These are phyloP conservation scores for Eimeria praecox DNA, from an alignment of 169 alveolate species.

Conservation along the genomic window DNA sequence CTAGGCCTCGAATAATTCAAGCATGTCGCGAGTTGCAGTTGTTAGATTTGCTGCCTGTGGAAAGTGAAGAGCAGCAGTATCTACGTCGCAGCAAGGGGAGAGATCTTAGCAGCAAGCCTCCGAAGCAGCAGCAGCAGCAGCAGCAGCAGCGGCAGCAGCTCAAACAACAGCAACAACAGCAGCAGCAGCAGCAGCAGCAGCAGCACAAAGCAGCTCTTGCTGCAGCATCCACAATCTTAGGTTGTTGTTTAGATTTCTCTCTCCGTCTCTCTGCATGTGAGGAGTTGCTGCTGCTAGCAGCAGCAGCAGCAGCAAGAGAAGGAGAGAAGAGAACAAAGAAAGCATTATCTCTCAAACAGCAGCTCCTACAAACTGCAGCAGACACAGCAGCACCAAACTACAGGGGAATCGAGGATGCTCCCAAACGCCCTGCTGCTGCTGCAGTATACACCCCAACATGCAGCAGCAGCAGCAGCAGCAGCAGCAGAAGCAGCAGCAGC, in stretches of 20 bases:
- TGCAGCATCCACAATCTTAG: not conserved
- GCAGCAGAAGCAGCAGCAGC: slow-evolving; percentile 37
- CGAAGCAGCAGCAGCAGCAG: not conserved
- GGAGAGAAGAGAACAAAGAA: not conserved
- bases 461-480: not conserved
- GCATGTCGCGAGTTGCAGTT: not conserved
- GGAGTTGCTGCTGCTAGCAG: slow-evolving; percentile 1
- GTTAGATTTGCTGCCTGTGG: slow-evolving; percentile 21
- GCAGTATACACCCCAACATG: too few relatives aligned
- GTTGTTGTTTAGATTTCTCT: not conserved
- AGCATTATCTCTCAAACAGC: not conserved
- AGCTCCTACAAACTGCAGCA: not conserved
- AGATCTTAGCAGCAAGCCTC: not conserved
- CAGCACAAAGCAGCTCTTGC: not conserved
- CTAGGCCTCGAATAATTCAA: slow-evolving; percentile 5
- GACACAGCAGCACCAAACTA: not conserved
- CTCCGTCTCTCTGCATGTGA: not conserved
- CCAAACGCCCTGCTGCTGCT: too few relatives aligned
- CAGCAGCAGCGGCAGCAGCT: slow-evolving; percentile 4
- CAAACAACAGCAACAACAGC: not conserved
- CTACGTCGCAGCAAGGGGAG: not conserved
- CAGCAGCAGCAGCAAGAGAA: slow-evolving; percentile 15
- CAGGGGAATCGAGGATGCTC: not conserved
- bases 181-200: slow-evolving; percentile 15
- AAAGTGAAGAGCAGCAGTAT: not conserved